A percentile compares a stretch with the other conserved stretches of the same genome.
These are phyloP conservation scores for Ceratocystis eucalypticola DNA, from an alignment of 2,329 filamentous ascomycete genomes.

Conservation along the genomic window DNA sequence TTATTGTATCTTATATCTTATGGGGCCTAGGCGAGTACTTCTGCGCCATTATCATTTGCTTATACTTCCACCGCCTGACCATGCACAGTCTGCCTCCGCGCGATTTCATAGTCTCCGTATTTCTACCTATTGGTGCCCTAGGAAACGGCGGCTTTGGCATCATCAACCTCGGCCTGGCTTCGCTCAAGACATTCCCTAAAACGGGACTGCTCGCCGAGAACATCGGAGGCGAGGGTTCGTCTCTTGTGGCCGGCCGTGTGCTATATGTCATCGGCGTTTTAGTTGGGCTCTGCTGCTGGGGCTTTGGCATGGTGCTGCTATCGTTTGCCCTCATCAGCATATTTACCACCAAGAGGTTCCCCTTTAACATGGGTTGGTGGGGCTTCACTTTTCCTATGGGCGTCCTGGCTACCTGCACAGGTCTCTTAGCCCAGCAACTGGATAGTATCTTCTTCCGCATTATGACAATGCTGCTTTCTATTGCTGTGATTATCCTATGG, in stretches of 20 bases:
- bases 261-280: conserved; percentile 47
- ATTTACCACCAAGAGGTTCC: conserved; percentile 29
- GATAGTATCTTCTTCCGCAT: conserved; percentile 33
- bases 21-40: conserved; percentile 51
- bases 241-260: conserved; percentile 31
- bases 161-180: conserved; percentile 38
- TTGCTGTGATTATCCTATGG: conserved; percentile 32
- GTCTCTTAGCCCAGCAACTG: conserved; percentile 30
- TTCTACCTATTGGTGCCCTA: conserved; percentile 52
- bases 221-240: conserved; percentile 20
- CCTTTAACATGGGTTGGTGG: conserved; percentile 38
- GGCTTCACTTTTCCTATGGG: conserved; percentile 36
- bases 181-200: conserved; percentile 30
- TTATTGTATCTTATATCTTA: conserved; percentile 52
- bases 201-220: conserved; percentile 25
- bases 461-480: conserved; percentile 29
- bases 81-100: conserved; percentile 52
- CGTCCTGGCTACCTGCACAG: conserved; percentile 32
- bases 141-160: conserved; percentile 53
- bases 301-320: conserved; percentile 33
- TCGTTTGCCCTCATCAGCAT: conserved; percentile 33
- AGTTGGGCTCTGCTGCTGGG: conserved; percentile 32
- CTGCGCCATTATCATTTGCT: conserved; percentile 48
- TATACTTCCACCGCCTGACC: conserved; percentile 57
- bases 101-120: conserved; percentile 54